phyloP scores from a whole-genome alignment of 805 yeast species.

The Maudiozyma saulgeensis region DNA sequence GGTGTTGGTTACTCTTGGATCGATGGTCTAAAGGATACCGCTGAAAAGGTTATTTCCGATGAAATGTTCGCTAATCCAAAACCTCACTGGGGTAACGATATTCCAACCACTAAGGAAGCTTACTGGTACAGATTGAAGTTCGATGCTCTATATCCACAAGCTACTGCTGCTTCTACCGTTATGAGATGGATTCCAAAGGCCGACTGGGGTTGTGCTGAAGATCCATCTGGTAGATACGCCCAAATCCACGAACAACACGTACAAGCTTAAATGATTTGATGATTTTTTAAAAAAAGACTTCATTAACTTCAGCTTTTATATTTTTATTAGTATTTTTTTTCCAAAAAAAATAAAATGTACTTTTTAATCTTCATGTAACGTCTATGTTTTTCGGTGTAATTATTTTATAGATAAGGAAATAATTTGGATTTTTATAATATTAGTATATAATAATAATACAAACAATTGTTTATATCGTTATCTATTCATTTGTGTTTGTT shows the following conservation, averaged over 20 bases:
- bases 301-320: neutral
- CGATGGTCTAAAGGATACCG: slow-evolving; percentile 92
- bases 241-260: slow-evolving; percentile 74
- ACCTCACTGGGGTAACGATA: slow-evolving; percentile 91
- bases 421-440: too few species aligned
- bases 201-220: slow-evolving; percentile 99
- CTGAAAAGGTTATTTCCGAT: slow-evolving; percentile 76
- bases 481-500: neutral
- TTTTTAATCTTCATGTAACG: too few species aligned
- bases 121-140: slow-evolving; percentile 97
- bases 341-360: too few species aligned
- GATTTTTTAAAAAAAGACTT: neutral
- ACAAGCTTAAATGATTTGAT: slow-evolving; percentile 5
- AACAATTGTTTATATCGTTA: too few species aligned
- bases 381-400: too few species aligned
- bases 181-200: slow-evolving; percentile 99
- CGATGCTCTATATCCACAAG: slow-evolving; percentile 82
- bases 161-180: slow-evolving; percentile 91
- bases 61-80: slow-evolving; percentile 86
- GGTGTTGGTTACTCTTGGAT: slow-evolving; percentile 99
- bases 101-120: slow-evolving; percentile 97
- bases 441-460: too few species aligned
- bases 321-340: neutral
- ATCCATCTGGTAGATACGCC: slow-evolving; percentile 96
- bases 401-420: too few species aligned